phyloP scores from a whole-genome alignment of 768 basidiomycete genomes.

The Leccinum truebloodii region DNA sequence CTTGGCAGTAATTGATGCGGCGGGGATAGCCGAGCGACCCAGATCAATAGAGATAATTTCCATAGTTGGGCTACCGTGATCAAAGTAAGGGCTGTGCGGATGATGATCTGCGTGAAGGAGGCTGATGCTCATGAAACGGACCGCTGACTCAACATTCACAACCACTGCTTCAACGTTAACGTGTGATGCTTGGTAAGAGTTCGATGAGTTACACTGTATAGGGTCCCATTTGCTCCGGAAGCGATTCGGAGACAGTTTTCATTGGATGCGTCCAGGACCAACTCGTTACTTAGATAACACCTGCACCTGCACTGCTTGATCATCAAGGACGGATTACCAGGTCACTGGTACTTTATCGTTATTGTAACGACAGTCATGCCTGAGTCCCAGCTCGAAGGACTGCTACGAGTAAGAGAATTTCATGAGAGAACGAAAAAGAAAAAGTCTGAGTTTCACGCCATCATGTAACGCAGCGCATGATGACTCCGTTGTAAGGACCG shows the following conservation, averaged over 20 bases:
- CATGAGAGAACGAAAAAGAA: background rate
- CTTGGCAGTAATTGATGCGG: background rate
- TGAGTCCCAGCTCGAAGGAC: background rate
- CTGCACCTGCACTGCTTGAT: no score
- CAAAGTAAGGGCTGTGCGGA: background rate
- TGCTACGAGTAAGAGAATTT: background rate
- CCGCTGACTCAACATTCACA: no score
- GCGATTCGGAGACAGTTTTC: background rate
- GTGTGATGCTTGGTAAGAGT: no score
- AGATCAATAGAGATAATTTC: background rate
- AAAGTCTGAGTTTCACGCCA: background rate
- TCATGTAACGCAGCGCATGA: constrained; percentile 15
- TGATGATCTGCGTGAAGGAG: background rate
- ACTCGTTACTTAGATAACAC: background rate
- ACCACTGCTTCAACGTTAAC: no score
- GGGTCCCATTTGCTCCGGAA: no score
- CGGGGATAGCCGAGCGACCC: background rate
- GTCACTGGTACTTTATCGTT: background rate
- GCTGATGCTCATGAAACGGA: no score
- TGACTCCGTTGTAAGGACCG: constrained; percentile 35
- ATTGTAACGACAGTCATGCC: background rate
- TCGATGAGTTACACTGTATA: no score
- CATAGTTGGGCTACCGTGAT: background rate
- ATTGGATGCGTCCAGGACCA: background rate
- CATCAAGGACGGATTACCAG: no score